A percentile compares a stretch with the other conserved stretches of the same genome.
Conservation (phyloP, 2,329 filamentous ascomycete species). For the Rugonectria rugulosa region DNA sequence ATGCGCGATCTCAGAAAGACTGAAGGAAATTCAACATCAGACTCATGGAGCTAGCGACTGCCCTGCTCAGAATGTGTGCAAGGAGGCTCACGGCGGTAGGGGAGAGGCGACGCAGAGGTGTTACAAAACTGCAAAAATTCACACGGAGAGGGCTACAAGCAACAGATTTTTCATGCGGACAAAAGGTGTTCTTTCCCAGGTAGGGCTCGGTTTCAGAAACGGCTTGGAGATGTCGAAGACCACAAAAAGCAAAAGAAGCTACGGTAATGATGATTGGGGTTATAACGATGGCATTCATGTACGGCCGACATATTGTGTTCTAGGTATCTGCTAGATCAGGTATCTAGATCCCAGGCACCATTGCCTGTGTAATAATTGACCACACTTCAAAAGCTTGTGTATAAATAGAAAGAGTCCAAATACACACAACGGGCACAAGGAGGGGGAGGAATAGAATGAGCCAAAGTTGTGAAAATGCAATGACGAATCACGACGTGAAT, state of each 20-base stretch:
- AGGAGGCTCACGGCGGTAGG: background rate
- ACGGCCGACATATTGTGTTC: no score
- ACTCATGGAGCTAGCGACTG: background rate
- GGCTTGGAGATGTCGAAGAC: no score
- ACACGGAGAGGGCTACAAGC: slow-evolving; percentile 17
- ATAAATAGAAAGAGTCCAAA: background rate
- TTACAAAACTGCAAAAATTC: slow-evolving; percentile 13
- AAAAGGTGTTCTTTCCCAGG: slow-evolving; percentile 26
- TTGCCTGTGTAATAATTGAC: no score
- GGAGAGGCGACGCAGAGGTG: background rate
- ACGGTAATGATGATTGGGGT: no score
- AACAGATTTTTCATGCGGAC: slow-evolving; percentile 15
- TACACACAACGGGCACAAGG: no score
- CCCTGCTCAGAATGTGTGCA: background rate
- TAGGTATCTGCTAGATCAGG: no score
- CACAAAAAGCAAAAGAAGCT: no score
- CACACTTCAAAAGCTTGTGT: slow-evolving; percentile 2
- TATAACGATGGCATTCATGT: no score
- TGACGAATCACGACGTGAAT: background rate
- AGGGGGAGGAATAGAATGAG: no score
- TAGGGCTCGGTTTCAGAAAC: slow-evolving; percentile 26
- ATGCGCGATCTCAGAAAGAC: slow-evolving; percentile 18
- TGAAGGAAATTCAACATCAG: slow-evolving; percentile 13
- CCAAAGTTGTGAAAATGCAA: background rate
- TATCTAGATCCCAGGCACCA: no score